Evolutionary conservation across 2,329 filamentous ascomycete species (phyloP), one percentile per base, ranked within the genome.

Genomic region (Aspergillus flavus): DNA sequence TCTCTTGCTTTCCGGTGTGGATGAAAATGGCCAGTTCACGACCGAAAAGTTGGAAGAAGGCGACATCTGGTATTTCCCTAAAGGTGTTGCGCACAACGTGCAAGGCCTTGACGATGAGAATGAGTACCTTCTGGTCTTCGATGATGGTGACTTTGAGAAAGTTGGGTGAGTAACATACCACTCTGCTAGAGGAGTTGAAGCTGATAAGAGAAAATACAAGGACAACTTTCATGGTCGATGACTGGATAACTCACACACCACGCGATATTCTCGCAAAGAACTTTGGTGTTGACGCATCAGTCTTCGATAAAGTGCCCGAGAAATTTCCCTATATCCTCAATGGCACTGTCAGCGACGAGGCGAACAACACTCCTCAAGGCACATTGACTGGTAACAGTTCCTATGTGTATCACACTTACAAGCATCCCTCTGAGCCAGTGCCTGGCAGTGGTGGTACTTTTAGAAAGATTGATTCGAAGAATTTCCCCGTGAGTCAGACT

Each of bases 181-280:
- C 21, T 28, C 7, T 23, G 2, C 43, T 4, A 7, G 23, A 4
- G 19, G 14, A 9, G 4, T 1, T 28, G 14, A 50, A 9, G 0
- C 23, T 50, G 23, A 50, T 14, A 26, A 30, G 10, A 14, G 23
- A 12, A 23, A 21, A 21, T 46, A 6, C 5, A 19, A 86, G 86
- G n/a, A 89, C 87, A 0, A 91, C 89, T 0, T 91, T 91, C 81
- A 89, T 87, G 78, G 82, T 91, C 28, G 88, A 89, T 66, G 89
- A 91, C 77, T 91, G 89, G 89, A 81, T 50, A 28, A 50, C 23
- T 12, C 88, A 90, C 71, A 91, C 88, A 0, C 89, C 89, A 0
- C 85, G 84, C 60, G 78, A 81, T 1, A 81, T 91, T 52, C 79
- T 91, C 88, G 41, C 46, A 2, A 90, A 89, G 78, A 91, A 91